Conservation (phyloP, 768 basidiomycete genomes). For the Pleurotus sapidus region DNA sequence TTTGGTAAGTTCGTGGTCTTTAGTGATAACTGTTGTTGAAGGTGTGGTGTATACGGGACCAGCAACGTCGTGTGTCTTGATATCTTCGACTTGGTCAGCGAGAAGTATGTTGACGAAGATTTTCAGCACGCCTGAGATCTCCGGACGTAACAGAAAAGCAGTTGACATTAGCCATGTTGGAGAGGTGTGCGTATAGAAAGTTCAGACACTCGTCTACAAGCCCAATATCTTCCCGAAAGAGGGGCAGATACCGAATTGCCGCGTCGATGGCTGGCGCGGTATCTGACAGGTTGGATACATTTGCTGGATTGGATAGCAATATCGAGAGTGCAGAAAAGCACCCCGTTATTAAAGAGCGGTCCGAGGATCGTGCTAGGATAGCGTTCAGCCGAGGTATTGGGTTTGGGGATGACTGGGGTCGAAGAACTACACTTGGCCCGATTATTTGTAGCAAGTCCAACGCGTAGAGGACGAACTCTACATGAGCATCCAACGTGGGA, state of each 20-base stretch:
- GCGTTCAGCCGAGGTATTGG: constrained; percentile 57
- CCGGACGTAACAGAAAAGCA: constrained; percentile 67
- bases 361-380: constrained; percentile 55
- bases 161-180: constrained; percentile 73
- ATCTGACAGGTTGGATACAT: constrained; percentile 48
- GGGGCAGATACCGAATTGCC: constrained; percentile 69
- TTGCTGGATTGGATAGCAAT: constrained; percentile 60
- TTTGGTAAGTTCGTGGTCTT: constrained; percentile 64
- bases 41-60: constrained; percentile 58
- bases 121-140: constrained; percentile 68
- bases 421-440: constrained; percentile 38
- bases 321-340: constrained; percentile 58
- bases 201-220: constrained; percentile 72
- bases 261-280: constrained; percentile 60
- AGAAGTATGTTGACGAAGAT: constrained; percentile 67
- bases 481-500: constrained; percentile 59
- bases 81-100: constrained; percentile 66
- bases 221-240: constrained; percentile 59
- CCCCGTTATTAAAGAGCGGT: constrained; percentile 74
- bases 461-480: constrained; percentile 69
- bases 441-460: constrained; percentile 72
- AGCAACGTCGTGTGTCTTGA: constrained; percentile 55
- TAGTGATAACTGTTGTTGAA: constrained; percentile 41
- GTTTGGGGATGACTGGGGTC: constrained; percentile 27
- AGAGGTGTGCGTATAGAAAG: constrained; percentile 73